phyloP scores from a whole-genome alignment of 306 rosid species.

The Gynostemma pentaphyllum region DNA sequence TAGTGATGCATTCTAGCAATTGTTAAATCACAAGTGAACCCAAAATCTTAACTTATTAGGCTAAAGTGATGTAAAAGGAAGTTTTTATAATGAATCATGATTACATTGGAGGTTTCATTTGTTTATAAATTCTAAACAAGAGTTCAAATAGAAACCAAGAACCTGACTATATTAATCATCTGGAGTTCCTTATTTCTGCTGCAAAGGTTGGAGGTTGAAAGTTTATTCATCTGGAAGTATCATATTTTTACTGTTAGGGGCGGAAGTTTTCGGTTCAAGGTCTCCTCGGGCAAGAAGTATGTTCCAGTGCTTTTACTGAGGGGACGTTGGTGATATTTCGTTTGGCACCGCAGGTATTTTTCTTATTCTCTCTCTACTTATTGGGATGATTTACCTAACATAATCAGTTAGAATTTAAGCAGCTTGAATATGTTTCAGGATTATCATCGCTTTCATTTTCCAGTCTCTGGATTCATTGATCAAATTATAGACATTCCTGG shows the following conservation, averaged over 20 bases:
- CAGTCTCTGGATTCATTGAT: slow-evolving; percentile 75
- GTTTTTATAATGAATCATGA: neutral
- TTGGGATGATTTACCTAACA: slow-evolving; percentile 7
- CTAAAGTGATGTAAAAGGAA: neutral
- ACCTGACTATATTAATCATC: neutral
- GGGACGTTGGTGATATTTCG: slow-evolving; percentile 92
- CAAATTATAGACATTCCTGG: slow-evolving; percentile 68
- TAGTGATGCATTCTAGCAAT: too few relatives aligned
- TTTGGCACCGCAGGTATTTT: slow-evolving; percentile 89
- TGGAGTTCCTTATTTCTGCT: neutral
- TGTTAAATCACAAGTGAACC: too few relatives aligned
- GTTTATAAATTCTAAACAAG: too few relatives aligned
- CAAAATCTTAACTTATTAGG: too few relatives aligned
- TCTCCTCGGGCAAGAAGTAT: slow-evolving; percentile 60
- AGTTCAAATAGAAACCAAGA: neutral
- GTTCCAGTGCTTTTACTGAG: slow-evolving; percentile 51
- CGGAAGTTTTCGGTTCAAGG: slow-evolving; percentile 86
- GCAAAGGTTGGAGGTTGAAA: neutral
- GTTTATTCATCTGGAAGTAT: neutral
- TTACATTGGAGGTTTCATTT: neutral
- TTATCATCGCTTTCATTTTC: slow-evolving; percentile 88
- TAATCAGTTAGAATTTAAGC: slow-evolving; percentile 6
- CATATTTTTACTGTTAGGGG: slow-evolving; percentile 43
- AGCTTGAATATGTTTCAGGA: slow-evolving; percentile 44
- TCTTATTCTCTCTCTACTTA: neutral